phyloP scores from a whole-genome alignment of 257 asterid genomes.

The Rubia yunnanensis region DNA sequence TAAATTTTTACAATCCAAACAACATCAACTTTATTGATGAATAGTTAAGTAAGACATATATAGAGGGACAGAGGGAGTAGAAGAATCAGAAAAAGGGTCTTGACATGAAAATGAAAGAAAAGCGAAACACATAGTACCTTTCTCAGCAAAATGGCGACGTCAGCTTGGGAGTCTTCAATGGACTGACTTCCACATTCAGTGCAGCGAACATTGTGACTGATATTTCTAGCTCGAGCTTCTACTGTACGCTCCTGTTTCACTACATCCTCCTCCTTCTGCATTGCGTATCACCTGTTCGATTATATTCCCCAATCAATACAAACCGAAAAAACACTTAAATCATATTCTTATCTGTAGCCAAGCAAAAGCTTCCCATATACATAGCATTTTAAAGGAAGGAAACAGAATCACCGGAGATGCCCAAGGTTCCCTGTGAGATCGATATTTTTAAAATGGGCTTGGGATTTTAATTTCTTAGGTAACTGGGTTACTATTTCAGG shows the following conservation, averaged over 20 bases:
- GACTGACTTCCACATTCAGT: slow-evolving; percentile 97
- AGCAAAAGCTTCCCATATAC: too few relatives aligned
- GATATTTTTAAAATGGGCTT: too few relatives aligned
- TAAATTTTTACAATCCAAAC: too few relatives aligned
- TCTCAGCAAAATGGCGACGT: slow-evolving; percentile 76
- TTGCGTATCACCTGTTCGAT: slow-evolving; percentile 17
- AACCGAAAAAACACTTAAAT: neutral
- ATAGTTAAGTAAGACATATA: too few relatives aligned
- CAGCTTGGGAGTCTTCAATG: slow-evolving; percentile 96
- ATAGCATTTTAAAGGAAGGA: too few relatives aligned
- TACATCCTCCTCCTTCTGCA: slow-evolving; percentile 51
- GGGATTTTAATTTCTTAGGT: too few relatives aligned
- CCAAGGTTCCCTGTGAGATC: too few relatives aligned
- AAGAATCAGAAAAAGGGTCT: neutral
- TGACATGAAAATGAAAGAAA: neutral
- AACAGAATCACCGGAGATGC: too few relatives aligned
- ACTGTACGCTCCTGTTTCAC: slow-evolving; percentile 54
- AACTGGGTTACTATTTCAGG: too few relatives aligned
- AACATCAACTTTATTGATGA: neutral
- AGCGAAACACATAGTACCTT: slow-evolving; percentile 33
- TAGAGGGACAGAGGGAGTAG: too few relatives aligned
- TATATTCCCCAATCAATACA: neutral
- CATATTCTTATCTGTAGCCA: too few relatives aligned
- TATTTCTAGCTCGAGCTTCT: slow-evolving; percentile 84
- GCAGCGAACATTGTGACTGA: slow-evolving; percentile 93